Evolutionary conservation across 2,329 filamentous ascomycete genomes (phyloP).

Genomic region (Metarhizium rileyi): DNA sequence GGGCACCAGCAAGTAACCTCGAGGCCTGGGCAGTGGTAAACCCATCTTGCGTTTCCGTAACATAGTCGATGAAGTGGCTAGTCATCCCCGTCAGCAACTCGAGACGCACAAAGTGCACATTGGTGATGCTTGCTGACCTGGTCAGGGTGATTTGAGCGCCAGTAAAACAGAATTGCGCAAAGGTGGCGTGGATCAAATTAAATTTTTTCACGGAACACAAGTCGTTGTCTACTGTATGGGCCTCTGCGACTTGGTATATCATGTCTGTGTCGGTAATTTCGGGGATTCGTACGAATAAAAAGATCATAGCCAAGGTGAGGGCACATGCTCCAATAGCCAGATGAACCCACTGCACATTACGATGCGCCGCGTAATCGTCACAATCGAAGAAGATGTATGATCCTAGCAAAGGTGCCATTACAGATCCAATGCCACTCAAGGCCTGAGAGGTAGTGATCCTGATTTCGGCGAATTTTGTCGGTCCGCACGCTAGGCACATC

Average conservation of each 20-base stretch:
- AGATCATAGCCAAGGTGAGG: conserved; percentile 53
- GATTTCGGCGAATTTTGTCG: conserved; percentile 61
- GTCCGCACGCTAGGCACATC: conserved; percentile 32
- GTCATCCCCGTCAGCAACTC: neutral
- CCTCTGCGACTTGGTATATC: conserved; percentile 46
- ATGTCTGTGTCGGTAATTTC: conserved; percentile 61
- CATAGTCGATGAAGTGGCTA: conserved; percentile 65
- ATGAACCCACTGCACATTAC: conserved; percentile 69
- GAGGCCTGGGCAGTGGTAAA: conserved; percentile 44
- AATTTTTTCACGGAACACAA: conserved; percentile 62
- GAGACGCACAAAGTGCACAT: neutral
- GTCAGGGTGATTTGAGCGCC: conserved; percentile 62
- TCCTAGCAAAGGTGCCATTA: conserved; percentile 62
- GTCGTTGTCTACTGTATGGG: conserved; percentile 41
- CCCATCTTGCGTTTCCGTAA: conserved; percentile 46
- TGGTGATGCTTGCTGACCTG: neutral
- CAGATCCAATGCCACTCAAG: conserved; percentile 66
- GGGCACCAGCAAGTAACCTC: conserved; percentile 63
- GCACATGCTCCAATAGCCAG: conserved; percentile 65
- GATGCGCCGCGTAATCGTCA: conserved; percentile 44
- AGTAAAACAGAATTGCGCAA: conserved; percentile 70
- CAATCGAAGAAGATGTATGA: conserved; percentile 65
- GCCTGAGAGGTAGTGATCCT: conserved; percentile 69
- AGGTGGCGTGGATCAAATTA: conserved; percentile 64
- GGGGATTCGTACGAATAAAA: conserved; percentile 57